phyloP scores from a whole-genome alignment of 306 rosid genomes.

The Dryas octopetala region DNA sequence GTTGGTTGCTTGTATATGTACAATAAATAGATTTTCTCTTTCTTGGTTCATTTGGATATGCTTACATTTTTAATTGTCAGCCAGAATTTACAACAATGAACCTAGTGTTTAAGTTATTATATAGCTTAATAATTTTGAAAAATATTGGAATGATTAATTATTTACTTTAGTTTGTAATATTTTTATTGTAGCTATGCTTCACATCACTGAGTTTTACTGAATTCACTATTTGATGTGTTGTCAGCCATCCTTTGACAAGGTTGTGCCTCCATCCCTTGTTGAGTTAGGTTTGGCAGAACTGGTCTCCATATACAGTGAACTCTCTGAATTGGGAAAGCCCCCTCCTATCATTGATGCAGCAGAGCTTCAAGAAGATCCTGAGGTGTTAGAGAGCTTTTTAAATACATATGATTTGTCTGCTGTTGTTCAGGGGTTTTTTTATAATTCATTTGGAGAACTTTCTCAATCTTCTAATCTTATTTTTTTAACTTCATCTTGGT shows the following conservation, averaged over 20 bases:
- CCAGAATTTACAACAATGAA: not conserved
- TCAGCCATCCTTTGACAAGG: conserved; percentile 80
- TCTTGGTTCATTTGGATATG: not conserved
- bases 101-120: not conserved
- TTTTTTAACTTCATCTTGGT: conserved; percentile 17
- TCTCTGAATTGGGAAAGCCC: conserved; percentile 55
- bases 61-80: conserved; percentile 1
- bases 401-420: not conserved
- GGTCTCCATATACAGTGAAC: conserved; percentile 62
- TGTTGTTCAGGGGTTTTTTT: not conserved
- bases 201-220: conserved; percentile 24
- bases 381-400: conserved; percentile 43
- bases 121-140: not conserved
- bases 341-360: conserved; percentile 69
- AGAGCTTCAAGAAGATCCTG: conserved; percentile 67
- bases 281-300: conserved; percentile 76
- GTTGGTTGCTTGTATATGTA: conserved; percentile 12
- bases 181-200: conserved; percentile 3
- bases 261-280: conserved; percentile 61
- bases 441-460: conserved; percentile 11
- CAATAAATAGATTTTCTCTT: not conserved
- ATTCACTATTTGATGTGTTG: conserved; percentile 17
- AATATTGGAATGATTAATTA: not conserved
- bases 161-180: not conserved
- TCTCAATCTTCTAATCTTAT: not conserved